Conservation (phyloP, 2,329 filamentous ascomycete genomes). For the Trichoderma breve region DNA sequence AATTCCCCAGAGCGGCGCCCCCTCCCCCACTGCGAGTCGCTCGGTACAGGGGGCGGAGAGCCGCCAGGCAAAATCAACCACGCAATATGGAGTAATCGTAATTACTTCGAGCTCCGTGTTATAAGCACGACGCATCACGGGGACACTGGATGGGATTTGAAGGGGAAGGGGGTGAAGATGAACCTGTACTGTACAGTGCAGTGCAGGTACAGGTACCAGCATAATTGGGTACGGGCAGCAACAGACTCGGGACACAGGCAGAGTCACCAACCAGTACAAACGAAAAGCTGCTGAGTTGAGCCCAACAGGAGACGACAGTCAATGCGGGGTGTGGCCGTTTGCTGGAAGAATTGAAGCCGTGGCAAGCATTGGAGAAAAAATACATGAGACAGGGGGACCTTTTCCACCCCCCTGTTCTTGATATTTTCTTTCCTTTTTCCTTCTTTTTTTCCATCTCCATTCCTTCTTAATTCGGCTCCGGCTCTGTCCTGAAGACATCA, state of each 20-base stretch:
- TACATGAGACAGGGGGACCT: background rate
- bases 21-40: background rate
- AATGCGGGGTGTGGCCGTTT: background rate
- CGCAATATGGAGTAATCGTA: background rate
- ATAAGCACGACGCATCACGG: background rate
- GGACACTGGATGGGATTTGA: background rate
- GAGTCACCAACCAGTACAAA: background rate
- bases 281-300: background rate
- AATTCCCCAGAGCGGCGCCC: constrained; percentile 9
- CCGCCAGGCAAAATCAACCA: background rate
- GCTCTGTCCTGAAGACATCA: background rate
- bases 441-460: background rate
- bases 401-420: background rate
- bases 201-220: background rate
- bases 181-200: background rate
- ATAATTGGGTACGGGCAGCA: background rate
- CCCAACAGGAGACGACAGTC: background rate
- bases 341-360: background rate
- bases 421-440: background rate
- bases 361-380: background rate
- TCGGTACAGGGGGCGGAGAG: constrained; percentile 5
- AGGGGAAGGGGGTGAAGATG: background rate
- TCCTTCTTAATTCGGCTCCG: background rate
- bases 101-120: constrained; percentile 8
- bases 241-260: background rate